Conservation (phyloP, 345 rosid species). For the Acer campestre region DNA sequence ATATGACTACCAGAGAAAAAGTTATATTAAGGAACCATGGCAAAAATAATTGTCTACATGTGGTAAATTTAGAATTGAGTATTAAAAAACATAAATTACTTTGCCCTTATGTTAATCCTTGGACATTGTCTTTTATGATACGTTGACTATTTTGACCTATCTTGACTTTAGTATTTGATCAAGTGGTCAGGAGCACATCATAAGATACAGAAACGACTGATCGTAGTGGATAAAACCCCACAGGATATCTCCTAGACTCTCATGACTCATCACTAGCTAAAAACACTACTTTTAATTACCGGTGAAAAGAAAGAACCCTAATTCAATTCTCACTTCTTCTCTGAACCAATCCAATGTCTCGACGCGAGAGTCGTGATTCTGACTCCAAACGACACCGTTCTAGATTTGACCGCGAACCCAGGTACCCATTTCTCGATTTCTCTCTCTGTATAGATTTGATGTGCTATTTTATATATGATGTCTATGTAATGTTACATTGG, state of each 20-base stretch:
- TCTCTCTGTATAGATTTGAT: background rate
- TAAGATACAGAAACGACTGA: background rate
- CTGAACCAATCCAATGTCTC: too few relatives aligned
- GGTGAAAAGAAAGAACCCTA: background rate
- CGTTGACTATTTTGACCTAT: background rate
- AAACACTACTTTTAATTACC: background rate
- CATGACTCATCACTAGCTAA: too few relatives aligned
- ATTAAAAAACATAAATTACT: too few relatives aligned
- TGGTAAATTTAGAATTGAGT: too few relatives aligned
- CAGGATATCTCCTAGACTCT: background rate
- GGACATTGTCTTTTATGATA: too few relatives aligned
- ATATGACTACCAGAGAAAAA: too few relatives aligned
- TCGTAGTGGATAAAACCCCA: background rate
- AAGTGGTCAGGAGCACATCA: background rate
- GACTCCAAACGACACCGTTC: constrained; percentile 57
- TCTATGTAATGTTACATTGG: background rate
- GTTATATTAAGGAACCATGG: too few relatives aligned
- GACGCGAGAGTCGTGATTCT: constrained; percentile 46
- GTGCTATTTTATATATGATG: background rate
- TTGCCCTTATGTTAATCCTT: too few relatives aligned
- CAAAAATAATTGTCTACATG: too few relatives aligned
- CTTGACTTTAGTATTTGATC: background rate
- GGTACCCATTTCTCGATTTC: constrained; percentile 33
- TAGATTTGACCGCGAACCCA: constrained; percentile 56
- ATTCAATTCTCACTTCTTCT: background rate